Evolutionary conservation across 2,329 filamentous ascomycete genomes (phyloP).

Genomic region (Phyllosticta citrichinensis): DNA sequence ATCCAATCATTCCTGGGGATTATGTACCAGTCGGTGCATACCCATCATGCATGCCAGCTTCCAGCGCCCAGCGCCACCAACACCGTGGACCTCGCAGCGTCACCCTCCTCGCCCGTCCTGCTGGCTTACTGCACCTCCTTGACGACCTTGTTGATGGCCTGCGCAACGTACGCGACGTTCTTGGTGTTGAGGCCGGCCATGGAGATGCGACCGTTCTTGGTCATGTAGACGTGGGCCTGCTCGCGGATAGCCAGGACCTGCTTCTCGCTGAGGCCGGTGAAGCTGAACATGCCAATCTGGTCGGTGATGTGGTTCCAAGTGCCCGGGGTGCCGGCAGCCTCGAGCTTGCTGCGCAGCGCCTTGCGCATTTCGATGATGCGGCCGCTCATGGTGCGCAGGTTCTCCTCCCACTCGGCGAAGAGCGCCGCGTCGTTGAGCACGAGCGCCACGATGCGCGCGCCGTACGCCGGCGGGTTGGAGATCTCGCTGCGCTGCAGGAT

Average conservation of each 20-base stretch:
- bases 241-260: slow-evolving; percentile 63
- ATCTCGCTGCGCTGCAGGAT: slow-evolving; percentile 96
- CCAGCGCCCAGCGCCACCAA: neutral
- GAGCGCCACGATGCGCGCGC: slow-evolving; percentile 74
- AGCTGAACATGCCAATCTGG: slow-evolving; percentile 99
- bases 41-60: neutral
- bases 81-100: slow-evolving; percentile 48
- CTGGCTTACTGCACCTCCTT: slow-evolving; percentile 35
- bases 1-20: neutral
- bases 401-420: slow-evolving; percentile 86
- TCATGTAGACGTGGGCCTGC: slow-evolving; percentile 75
- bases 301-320: slow-evolving; percentile 96
- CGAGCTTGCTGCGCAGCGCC: slow-evolving; percentile 66
- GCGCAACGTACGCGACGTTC: slow-evolving; percentile 89
- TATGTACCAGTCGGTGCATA: neutral
- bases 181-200: slow-evolving; percentile 95
- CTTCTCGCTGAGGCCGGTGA: slow-evolving; percentile 66
- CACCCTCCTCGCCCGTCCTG: neutral
- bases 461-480: slow-evolving; percentile 91
- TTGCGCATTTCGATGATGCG: slow-evolving; percentile 89
- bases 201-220: slow-evolving; percentile 94
- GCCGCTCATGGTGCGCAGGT: slow-evolving; percentile 87
- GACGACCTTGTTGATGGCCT: slow-evolving; percentile 79
- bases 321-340: slow-evolving; percentile 75
- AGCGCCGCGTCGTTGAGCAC: slow-evolving; percentile 75